Evolutionary conservation across 176 grass and related monocot species (phyloP).

Genomic region (Poa annua): DNA sequence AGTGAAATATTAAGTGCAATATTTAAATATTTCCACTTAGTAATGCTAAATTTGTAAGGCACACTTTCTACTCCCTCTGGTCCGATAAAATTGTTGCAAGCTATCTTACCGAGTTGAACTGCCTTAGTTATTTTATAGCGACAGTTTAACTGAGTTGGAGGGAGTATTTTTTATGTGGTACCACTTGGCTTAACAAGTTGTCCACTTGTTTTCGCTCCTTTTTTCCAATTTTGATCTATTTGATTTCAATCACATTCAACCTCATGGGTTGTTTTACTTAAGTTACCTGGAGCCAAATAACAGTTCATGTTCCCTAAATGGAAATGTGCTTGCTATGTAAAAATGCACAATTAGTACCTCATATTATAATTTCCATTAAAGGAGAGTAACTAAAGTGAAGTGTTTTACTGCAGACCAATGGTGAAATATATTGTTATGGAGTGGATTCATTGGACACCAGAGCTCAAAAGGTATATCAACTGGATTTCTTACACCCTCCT

Average conservation of each 20-base stretch:
- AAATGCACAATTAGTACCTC: slow-evolving; percentile 24
- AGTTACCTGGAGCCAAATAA: not conserved
- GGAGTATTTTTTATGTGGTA: slow-evolving; percentile 7
- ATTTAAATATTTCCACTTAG: slow-evolving; percentile 11
- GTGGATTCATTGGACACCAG: slow-evolving; percentile 84
- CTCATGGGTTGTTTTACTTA: slow-evolving; percentile 20
- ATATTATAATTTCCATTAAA: slow-evolving; percentile 1
- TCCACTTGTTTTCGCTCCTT: not conserved
- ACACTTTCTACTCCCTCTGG: not conserved
- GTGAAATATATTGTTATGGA: slow-evolving; percentile 80
- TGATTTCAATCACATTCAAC: slow-evolving; percentile 6
- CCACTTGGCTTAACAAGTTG: not conserved
- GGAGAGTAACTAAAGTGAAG: not conserved
- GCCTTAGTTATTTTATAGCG: too few species aligned
- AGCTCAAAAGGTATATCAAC: slow-evolving; percentile 68
- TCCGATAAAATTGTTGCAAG: too few species aligned
- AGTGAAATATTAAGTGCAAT: slow-evolving; percentile 28
- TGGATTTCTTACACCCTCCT: slow-evolving; percentile 27
- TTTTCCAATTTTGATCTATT: not conserved
- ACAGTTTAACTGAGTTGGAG: too few species aligned
- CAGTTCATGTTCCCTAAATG: not conserved
- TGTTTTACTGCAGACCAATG: slow-evolving; percentile 60
- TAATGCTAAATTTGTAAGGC: slow-evolving; percentile 4
- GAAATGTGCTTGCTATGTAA: slow-evolving; percentile 3
- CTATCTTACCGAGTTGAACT: too few species aligned